A percentile compares a stretch with the other conserved stretches of the same genome.
phyloP scores from a whole-genome alignment of 2,329 filamentous ascomycete genomes.

The Exophiala aquamarina region DNA sequence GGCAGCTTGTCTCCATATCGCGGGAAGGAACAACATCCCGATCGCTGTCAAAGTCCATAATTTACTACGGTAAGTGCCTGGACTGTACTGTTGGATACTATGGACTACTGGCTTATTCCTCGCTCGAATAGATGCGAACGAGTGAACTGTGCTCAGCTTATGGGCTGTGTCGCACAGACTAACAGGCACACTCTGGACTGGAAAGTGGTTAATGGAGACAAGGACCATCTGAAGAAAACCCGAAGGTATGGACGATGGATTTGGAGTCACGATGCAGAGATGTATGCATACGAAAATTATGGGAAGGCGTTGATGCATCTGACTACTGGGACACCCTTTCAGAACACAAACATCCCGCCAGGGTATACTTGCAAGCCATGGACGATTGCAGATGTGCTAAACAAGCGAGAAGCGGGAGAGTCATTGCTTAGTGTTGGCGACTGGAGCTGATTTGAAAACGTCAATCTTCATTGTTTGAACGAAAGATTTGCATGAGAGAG shows the following conservation, averaged over 20 bases:
- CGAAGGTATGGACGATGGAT: conserved; percentile 4
- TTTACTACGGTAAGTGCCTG: conserved; percentile 36
- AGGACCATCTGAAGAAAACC: conserved; percentile 5
- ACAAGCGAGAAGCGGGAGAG: conserved; percentile 16
- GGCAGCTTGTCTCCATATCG: conserved; percentile 40
- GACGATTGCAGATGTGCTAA: conserved; percentile 36
- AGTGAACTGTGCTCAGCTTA: conserved; percentile 49
- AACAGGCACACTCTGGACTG: conserved; percentile 1
- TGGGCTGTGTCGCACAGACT: conserved; percentile 33
- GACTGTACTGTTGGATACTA: neutral
- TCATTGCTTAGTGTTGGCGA: too few relatives aligned
- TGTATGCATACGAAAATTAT: conserved; percentile 11
- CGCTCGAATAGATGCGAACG: conserved; percentile 33
- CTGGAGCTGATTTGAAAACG: too few relatives aligned
- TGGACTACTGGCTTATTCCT: too few relatives aligned
- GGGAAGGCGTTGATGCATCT: neutral
- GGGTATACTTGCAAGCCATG: conserved; percentile 43
- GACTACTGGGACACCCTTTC: conserved; percentile 40
- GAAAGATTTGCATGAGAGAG: too few relatives aligned
- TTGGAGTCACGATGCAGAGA: conserved; percentile 6
- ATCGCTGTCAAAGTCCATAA: conserved; percentile 40
- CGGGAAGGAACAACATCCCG: conserved; percentile 45
- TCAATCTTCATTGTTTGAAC: too few relatives aligned
- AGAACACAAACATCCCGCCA: conserved; percentile 46
- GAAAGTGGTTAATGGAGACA: too few relatives aligned